phyloP scores from a whole-genome alignment of 805 yeast species.

The Myxozyma kluyveri region DNA sequence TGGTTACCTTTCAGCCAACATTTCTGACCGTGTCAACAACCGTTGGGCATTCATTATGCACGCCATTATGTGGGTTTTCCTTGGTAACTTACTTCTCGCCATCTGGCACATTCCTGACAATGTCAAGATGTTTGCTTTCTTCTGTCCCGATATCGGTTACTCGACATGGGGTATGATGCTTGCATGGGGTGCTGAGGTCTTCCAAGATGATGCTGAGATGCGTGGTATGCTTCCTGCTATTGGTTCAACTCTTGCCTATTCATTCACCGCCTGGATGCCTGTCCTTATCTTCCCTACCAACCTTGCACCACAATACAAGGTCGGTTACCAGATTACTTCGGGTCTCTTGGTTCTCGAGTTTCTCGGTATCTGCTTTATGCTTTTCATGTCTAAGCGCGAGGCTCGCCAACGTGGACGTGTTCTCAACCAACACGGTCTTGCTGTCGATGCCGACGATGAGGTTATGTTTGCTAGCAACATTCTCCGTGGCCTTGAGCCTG shows the following conservation, averaged over 20 bases:
- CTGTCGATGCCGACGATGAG: conserved; percentile 19
- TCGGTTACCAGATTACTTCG: conserved; percentile 31
- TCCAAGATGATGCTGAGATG: conserved; percentile 35
- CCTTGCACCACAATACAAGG: conserved; percentile 34
- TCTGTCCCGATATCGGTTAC: conserved; percentile 15
- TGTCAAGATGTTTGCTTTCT: conserved; percentile 32
- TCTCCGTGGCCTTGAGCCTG: conserved; percentile 20
- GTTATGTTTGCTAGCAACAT: conserved; percentile 14
- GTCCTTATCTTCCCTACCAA: conserved; percentile 43
- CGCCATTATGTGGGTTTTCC: conserved; percentile 5
- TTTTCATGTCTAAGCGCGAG: conserved; percentile 17
- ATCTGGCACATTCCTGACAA: conserved; percentile 45
- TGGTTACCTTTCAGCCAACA: conserved; percentile 33
- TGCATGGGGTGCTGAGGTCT: conserved; percentile 33
- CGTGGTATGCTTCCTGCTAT: conserved; percentile 35
- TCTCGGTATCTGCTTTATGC: conserved; percentile 18
- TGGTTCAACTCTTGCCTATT: conserved; percentile 37
- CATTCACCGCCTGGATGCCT: conserved; percentile 42
- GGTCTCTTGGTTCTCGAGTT: conserved; percentile 9
- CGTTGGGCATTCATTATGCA: conserved; percentile 34
- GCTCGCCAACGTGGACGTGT: not conserved
- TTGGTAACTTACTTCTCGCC: conserved; percentile 38
- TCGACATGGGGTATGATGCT: conserved; percentile 27
- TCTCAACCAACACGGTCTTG: conserved; percentile 18
- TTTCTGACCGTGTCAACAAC: conserved; percentile 36